Evolutionary conservation across 1,284 basidiomycete species (phyloP).

Genomic region (Ceraceosorus bombacis): DNA sequence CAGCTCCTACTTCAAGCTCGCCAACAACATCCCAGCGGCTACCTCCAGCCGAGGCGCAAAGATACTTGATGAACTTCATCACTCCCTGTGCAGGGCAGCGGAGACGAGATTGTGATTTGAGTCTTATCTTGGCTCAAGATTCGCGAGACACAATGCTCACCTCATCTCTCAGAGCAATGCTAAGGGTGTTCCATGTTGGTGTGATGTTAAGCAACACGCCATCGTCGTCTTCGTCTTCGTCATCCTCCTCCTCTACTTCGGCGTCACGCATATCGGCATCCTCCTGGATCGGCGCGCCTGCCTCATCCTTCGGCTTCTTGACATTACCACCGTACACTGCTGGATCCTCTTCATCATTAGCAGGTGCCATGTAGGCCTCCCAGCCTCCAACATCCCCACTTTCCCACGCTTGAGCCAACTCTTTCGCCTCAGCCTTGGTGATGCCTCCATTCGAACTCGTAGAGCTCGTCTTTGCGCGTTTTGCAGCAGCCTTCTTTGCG

Average conservation of each 20-base stretch:
- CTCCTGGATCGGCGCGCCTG: slow-evolving; percentile 30
- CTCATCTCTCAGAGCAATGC: slow-evolving; percentile 84
- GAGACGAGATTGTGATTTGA: no score
- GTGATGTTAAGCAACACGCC: slow-evolving; percentile 80
- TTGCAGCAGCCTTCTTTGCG: slow-evolving; percentile 41
- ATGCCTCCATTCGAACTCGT: slow-evolving; percentile 2
- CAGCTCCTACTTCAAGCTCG: slow-evolving; percentile 3
- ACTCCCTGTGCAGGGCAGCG: slow-evolving; percentile 51
- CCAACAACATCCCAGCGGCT: slow-evolving; percentile 45
- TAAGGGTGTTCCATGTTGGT: slow-evolving; percentile 80
- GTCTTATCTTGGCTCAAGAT: not conserved
- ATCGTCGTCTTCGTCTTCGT: slow-evolving; percentile 57
- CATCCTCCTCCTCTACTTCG: slow-evolving; percentile 41
- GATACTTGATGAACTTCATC: slow-evolving; percentile 55
- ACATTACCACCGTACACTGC: slow-evolving; percentile 66
- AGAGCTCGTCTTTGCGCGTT: slow-evolving; percentile 4
- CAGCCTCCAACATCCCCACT: slow-evolving; percentile 81
- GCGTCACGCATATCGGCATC: slow-evolving; percentile 50
- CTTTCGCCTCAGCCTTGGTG: slow-evolving; percentile 34
- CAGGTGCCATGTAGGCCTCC: slow-evolving; percentile 95
- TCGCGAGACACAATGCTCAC: slow-evolving; percentile 46
- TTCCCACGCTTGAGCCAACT: slow-evolving; percentile 56
- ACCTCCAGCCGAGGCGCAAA: slow-evolving; percentile 38
- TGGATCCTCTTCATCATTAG: slow-evolving; percentile 86
- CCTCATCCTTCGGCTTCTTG: slow-evolving; percentile 24